Conservation (phyloP, 352 stramenopile genomes). For the Salisapilia sapeloensis region DNA sequence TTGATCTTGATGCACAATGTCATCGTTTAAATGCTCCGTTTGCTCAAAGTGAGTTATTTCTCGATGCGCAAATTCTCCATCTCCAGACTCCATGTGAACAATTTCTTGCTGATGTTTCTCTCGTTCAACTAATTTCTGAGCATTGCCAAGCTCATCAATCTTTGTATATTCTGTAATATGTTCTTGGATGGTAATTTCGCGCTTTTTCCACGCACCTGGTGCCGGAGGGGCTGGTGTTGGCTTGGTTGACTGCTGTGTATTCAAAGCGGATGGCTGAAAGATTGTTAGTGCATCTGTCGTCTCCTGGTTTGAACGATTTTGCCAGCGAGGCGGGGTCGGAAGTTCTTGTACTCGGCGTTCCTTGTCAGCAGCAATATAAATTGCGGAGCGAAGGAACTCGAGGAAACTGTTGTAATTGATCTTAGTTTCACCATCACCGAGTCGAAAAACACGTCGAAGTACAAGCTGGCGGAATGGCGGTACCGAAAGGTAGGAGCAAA, state of each 20-base stretch:
- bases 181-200: constrained; percentile 76
- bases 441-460: constrained; percentile 31
- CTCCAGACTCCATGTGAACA: constrained; percentile 69
- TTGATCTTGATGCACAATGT: constrained; percentile 64
- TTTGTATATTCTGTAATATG: constrained; percentile 80
- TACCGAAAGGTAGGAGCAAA: constrained; percentile 60
- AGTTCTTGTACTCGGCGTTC: constrained; percentile 14
- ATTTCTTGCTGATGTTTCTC: constrained; percentile 75
- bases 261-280: constrained; percentile 25
- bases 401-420: constrained; percentile 45
- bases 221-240: constrained; percentile 21
- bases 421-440: constrained; percentile 12
- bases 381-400: constrained; percentile 40
- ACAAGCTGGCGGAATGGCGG: constrained; percentile 37
- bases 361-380: constrained; percentile 21
- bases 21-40: constrained; percentile 67
- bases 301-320: too few relatives aligned
- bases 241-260: constrained; percentile 13
- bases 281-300: constrained; percentile 13
- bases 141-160: constrained; percentile 61
- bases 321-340: too few relatives aligned
- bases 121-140: constrained; percentile 65
- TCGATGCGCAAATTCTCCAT: constrained; percentile 63
- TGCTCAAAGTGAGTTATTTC: constrained; percentile 79
- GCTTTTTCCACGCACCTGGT: constrained; percentile 74